phyloP scores from a whole-genome alignment of 1,284 basidiomycete genomes.

The Leccinum pachyderme region DNA sequence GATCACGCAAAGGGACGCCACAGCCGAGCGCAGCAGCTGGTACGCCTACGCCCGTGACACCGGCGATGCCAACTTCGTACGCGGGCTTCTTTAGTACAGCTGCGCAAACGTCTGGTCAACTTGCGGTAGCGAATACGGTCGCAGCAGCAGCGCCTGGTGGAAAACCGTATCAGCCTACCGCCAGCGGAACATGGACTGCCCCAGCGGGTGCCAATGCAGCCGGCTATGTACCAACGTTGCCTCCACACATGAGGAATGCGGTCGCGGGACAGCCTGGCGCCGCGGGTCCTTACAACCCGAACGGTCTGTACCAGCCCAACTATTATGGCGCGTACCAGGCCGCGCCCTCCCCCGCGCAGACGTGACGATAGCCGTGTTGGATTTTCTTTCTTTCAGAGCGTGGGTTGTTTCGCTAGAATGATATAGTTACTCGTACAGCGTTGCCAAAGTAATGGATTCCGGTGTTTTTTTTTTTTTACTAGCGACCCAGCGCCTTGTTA shows the following conservation, averaged over 20 bases:
- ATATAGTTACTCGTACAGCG: constrained; percentile 14
- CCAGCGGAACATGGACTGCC: constrained; percentile 27
- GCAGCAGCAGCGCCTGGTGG: constrained; percentile 25
- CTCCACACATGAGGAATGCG: constrained; percentile 37
- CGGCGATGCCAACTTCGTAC: constrained; percentile 36
- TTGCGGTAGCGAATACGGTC: constrained; percentile 51
- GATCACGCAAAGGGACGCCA: constrained; percentile 51
- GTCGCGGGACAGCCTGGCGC: constrained; percentile 26
- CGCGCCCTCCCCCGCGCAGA: constrained; percentile 33
- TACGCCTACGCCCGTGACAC: constrained; percentile 25
- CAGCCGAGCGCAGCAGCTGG: constrained; percentile 38
- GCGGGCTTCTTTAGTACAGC: constrained; percentile 37
- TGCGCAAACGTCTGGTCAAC: constrained; percentile 37
- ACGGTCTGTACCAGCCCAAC: constrained; percentile 28
- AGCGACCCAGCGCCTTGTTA: neutral
- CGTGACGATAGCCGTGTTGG: constrained; percentile 8
- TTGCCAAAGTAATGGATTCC: constrained; percentile 18
- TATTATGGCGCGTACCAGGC: constrained; percentile 36
- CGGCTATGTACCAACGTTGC: constrained; percentile 40
- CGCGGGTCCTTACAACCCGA: constrained; percentile 18
- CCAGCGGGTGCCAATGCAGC: constrained; percentile 14
- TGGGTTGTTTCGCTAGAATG: constrained; percentile 21
- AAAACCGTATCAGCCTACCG: constrained; percentile 29
- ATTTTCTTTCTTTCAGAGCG: neutral
- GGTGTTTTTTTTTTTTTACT: neutral